phyloP scores from a whole-genome alignment of 305 asterid genomes.

The Fraxinus velutina region DNA sequence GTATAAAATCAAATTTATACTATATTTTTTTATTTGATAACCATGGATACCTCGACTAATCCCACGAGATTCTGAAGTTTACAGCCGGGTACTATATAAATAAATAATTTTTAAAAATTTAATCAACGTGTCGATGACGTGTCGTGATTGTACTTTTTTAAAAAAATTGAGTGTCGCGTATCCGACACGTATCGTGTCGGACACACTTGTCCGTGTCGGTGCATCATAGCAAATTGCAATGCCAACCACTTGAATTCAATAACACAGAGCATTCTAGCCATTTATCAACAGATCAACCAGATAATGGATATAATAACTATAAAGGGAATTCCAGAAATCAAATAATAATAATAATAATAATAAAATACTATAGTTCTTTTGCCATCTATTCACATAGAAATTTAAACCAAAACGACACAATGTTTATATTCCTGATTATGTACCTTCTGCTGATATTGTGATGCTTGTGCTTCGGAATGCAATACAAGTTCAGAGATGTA shows the following conservation, averaged over 20 bases:
- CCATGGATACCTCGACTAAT: too few species aligned
- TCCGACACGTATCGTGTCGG: too few species aligned
- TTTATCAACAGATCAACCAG: conserved; percentile 6
- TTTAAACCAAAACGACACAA: conserved; percentile 22
- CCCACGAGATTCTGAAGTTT: too few species aligned
- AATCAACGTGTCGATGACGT: too few species aligned
- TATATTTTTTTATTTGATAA: too few species aligned
- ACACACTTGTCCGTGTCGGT: too few species aligned
- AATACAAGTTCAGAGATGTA: conserved; percentile 68
- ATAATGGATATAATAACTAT: neutral
- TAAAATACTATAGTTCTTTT: neutral
- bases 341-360: neutral
- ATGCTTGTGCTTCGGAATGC: conserved; percentile 91
- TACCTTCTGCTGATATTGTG: conserved; percentile 85
- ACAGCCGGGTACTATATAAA: too few species aligned
- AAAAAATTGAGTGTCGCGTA: too few species aligned
- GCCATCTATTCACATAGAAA: neutral
- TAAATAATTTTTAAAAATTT: too few species aligned
- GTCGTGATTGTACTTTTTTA: too few species aligned
- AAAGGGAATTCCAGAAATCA: neutral
- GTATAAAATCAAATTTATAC: too few species aligned
- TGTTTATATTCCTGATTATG: conserved; percentile 10
- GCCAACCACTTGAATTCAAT: conserved; percentile 12
- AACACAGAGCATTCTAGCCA: neutral
- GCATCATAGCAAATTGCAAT: too few species aligned